Base-by-base conservation (phyloP, 1,284 basidiomycete genomes). In the Sparassis latifolia region DNA sequence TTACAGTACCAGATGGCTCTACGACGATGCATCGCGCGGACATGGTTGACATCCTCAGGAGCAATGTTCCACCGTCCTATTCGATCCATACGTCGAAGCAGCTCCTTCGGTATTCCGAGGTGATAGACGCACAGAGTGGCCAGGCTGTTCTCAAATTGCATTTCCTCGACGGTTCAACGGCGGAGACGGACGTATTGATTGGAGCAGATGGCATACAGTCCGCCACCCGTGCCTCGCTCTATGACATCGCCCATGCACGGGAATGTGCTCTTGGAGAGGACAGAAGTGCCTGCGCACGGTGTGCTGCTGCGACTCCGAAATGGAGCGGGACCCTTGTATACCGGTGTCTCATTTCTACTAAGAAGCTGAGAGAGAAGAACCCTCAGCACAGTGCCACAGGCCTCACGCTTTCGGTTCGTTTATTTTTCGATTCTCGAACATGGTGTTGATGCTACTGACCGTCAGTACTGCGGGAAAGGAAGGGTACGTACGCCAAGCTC, bases 151-250 rank as follows among this genome's bases (percentile, higher is more conserved):
- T 72, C 31, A 56, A 46, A 0, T 57, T 74, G 27, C 45, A 58
- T 10, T 74, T 76, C 54, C 52, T 64, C 2, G 68, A 74, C 51
- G 68, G 68, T 7, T 60, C 67, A 20, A 63, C 58, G 20, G 62
- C 67, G 3, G 57, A 58, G 41, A 69, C 73, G 33, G 72, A 77
- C 51, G 44, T 77, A 7, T 64, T 76, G n/a, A 57, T 75, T 40
- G 75, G 73, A 2, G 69, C 70, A 12, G 74, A 77, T 54, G 75
- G 74, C 6, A 68, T 77, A 43, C 71, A 70, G 51, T 73, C 72
- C 1, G 54, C 59, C 12, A 65, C 67, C 28, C 67, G 73, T 10
- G 52, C 55, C 10, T 62, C 66, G 48, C 66, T 72, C 67, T 67
- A 70, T 53, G 56, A 54, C 10, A 54, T 58, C 42, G 51, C 59